These are phyloP conservation scores for Capsicum chinense DNA, from an alignment of 257 asterid genomes.

Conservation along the genomic window DNA sequence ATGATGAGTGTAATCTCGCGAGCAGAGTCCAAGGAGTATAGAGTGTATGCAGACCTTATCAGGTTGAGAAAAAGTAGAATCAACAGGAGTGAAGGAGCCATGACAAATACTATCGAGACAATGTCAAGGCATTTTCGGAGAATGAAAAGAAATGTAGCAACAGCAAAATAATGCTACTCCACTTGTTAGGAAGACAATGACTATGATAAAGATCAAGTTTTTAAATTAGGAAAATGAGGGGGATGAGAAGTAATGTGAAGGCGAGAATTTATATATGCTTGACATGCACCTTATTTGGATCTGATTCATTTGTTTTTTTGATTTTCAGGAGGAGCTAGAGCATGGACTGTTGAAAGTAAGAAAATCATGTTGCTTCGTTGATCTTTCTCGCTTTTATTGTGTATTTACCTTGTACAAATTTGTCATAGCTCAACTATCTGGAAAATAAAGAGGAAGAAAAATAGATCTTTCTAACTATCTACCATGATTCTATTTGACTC, in stretches of 20 bases:
- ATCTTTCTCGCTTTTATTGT: background rate
- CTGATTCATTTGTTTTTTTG: conserved; percentile 22
- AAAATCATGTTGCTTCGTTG: conserved; percentile 15
- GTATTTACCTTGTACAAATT: background rate
- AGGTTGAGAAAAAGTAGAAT: no score
- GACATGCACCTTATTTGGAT: background rate
- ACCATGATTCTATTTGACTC: background rate
- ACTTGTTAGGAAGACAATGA: background rate
- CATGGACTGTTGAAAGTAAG: conserved; percentile 74
- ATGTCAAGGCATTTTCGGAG: no score
- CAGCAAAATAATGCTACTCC: no score
- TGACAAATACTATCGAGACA: no score
- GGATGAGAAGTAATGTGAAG: background rate
- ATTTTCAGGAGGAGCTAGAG: conserved; percentile 87
- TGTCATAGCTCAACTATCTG: background rate
- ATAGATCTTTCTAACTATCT: background rate
- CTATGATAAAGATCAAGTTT: background rate
- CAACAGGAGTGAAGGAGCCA: no score
- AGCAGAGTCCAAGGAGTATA: no score
- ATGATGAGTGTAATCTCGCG: no score
- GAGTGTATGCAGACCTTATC: no score
- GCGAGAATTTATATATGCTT: background rate
- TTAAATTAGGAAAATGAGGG: background rate
- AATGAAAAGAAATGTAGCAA: no score
- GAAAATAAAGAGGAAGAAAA: background rate